Conservation (phyloP, 2,329 filamentous ascomycete genomes). For the Pyrenophora teres region DNA sequence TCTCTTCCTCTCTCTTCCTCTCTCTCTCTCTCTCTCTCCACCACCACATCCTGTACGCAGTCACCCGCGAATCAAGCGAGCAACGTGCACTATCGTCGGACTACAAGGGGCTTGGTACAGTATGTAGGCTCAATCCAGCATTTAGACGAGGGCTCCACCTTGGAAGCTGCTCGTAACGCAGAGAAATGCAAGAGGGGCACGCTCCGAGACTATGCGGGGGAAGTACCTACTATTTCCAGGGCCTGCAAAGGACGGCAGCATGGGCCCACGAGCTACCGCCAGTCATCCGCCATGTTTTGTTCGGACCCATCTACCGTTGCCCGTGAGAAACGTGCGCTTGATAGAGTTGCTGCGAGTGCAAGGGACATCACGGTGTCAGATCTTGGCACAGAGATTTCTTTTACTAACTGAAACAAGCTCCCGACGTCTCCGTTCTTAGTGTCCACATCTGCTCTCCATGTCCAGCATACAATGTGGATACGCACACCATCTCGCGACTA, state of each 20-base stretch:
- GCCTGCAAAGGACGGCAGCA: constrained; percentile 1
- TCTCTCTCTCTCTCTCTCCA: too few species aligned
- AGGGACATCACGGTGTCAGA: constrained; percentile 16
- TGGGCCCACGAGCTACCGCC: constrained; percentile 13
- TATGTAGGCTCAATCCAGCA: constrained; percentile 14
- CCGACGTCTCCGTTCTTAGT: constrained; percentile 17
- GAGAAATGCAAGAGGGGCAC: constrained; percentile 18
- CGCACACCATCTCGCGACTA: not conserved
- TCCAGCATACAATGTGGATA: constrained; percentile 1
- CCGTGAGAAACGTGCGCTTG: constrained; percentile 9
- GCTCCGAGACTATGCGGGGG: constrained; percentile 18
- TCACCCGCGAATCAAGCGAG: constrained; percentile 6
- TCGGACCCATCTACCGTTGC: constrained; percentile 12
- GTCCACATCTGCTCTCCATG: not conserved
- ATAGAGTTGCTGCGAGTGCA: constrained; percentile 2
- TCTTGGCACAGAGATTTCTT: constrained; percentile 27
- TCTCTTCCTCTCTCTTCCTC: too few species aligned
- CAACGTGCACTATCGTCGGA: constrained; percentile 16
- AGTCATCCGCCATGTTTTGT: constrained; percentile 3
- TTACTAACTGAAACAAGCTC: constrained; percentile 30
- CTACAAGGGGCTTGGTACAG: constrained; percentile 7
- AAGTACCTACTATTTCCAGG: constrained; percentile 24
- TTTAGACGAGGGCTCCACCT: constrained; percentile 20
- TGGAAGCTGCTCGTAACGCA: constrained; percentile 25
- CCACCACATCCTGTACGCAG: not conserved